Base-by-base conservation (phyloP, 805 yeast genomes). In the Kodamaea jinghongensis region DNA sequence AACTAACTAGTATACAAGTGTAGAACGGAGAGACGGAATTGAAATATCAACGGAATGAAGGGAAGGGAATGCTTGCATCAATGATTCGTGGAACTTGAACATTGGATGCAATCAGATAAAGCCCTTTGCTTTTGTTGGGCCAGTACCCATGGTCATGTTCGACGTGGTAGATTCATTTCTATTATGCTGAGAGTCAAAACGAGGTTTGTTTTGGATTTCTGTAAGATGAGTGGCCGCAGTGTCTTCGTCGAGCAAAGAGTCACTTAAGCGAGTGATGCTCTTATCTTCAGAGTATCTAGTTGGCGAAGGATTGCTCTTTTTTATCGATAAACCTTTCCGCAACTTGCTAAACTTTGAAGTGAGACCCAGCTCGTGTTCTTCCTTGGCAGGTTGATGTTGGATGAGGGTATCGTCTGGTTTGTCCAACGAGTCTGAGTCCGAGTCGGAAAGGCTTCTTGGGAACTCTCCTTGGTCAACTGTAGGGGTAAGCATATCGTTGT, bases 291-390 rank as follows among this genome's bases (percentile, higher is more conserved):
- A 28, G 9, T 49, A 45, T 7, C 48, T 42, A 15, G 39, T 47
- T n/a, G 42, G 43, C 14, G 42, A 33, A 6, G 43, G 39, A 8
- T 32, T 40, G 13, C 45, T 54, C 28, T 46, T 51, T 34, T 46
- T 60, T 13, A 50, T 44, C 1, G 75, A 67, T 37, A 71, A 63
- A 8, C 73, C 70, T 36, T 74, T 63, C 1, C 73, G 63, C 30
- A 77, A 50, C 42, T 63, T 73, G 28, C 66, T 68, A 35, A 74
- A 51, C 54, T 61, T 73, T 3, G 73, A 57, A 6, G 37, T 23
- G 30, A 37, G 34, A 15, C 39, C 41, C 34, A 20, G 12, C 12
- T 31, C 35, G 20, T 15, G 34, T 13, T 17, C 25, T 15, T 28
- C 25, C 17, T 9, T 16, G 5, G 36, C 16, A 10, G 31, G 29